Base-by-base conservation (phyloP, 2,329 filamentous ascomycete genomes). In the Incumbomyces delicatus region DNA sequence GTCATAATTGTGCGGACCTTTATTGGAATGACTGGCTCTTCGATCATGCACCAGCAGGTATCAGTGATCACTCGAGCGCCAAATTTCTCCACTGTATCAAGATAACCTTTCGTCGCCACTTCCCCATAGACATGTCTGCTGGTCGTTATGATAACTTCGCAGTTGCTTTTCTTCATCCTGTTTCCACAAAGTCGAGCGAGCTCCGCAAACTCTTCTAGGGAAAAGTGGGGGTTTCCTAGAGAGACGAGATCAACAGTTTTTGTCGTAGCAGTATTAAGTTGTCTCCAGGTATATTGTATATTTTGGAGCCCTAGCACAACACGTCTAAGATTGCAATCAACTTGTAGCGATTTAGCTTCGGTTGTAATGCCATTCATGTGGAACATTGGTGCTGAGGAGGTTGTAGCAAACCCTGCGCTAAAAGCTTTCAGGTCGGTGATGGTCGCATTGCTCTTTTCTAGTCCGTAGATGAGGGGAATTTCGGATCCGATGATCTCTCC, bases 41-140 rank as follows among this genome's bases (percentile, higher is more conserved):
- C 46, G 12, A 72, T 63, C 66, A 73, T 69, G 50, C 69, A 73
- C 69, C 69, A 73, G 45, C 69, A 73, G 0, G 68, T 71, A 49
- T 73, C 68, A 0, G 64, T 71, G 10, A 72, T 55, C 3, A 71
- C 43, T 17, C 59, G 55, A 1, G 57, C 66, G 0, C 70, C 69
- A 43, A 71, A 71, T 0, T 13, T 31, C 12, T 65, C 56, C 1
- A 73, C 33, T 6, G 42, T 41, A 0, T 53, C 47, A 2, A 66
- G 44, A 5, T 61, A 49, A 0, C 65, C 65, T 0, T 57, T 59
- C 10, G 60, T 54, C 1, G 34, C 32, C 6, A 61, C 62, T 32
- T 44, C 40, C 6, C 41, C 34, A 4, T 42, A 18, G 11, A 41
- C 17, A 17, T 32, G 14, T 4, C 50, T 45, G 22, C 35, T 38